phyloP scores from a whole-genome alignment of 2,329 filamentous ascomycete species.

The Hypoxylon sp. region DNA sequence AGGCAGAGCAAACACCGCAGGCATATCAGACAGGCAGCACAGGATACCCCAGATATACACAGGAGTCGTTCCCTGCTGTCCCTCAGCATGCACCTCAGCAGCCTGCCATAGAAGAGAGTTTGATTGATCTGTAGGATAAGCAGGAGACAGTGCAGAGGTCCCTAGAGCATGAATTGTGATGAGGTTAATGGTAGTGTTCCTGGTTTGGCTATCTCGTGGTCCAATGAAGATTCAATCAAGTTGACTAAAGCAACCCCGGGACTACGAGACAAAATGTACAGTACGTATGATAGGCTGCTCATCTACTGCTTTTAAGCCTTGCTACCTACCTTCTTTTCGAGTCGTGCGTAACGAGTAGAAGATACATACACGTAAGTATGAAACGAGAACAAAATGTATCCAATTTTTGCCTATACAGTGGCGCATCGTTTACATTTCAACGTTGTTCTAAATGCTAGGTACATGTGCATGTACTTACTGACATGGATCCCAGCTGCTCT shows the following conservation, averaged over 20 bases:
- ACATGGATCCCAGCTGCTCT: no score
- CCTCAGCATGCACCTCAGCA: conserved; percentile 73
- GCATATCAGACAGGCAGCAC: conserved; percentile 53
- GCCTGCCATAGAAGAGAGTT: conserved; percentile 78
- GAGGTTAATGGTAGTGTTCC: conserved; percentile 5
- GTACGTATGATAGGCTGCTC: not conserved
- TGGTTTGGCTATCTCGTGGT: not conserved
- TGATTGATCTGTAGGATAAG: conserved; percentile 78
- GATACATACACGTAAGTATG: not conserved
- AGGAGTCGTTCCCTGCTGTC: conserved; percentile 75
- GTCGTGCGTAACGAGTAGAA: not conserved
- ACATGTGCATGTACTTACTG: not conserved
- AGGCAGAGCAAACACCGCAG: conserved; percentile 59
- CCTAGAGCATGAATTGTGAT: not conserved
- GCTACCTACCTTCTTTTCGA: not conserved
- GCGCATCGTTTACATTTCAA: no score
- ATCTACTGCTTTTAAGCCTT: not conserved
- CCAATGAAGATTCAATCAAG: conserved; percentile 6
- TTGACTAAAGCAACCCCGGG: not conserved
- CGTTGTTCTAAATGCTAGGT: no score
- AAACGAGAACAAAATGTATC: not conserved
- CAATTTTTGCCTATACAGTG: no score
- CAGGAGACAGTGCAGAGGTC: not conserved
- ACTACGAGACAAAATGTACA: not conserved
- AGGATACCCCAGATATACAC: conserved; percentile 66